Conservation (phyloP, 73 alveolate genomes). For the Effrenium voratum region DNA sequence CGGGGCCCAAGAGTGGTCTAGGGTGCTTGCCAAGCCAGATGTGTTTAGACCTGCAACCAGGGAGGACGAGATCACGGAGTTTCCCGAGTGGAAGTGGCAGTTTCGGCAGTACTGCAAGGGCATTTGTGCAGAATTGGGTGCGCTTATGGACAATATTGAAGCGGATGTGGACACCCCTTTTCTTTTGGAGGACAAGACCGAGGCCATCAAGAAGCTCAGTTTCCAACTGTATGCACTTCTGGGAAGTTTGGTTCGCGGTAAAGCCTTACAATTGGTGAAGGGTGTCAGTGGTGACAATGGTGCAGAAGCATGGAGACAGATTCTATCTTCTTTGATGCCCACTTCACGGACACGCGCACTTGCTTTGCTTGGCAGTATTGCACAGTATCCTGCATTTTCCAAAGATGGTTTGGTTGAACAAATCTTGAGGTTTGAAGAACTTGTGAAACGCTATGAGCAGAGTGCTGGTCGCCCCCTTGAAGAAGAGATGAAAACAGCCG, state of each 20-base stretch:
- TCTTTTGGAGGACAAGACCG: no score
- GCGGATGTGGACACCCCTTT: no score
- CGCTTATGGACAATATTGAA: no score
- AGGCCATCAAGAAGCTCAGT: no score
- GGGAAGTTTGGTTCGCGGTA: not conserved
- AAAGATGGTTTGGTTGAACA: not conserved
- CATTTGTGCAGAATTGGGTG: no score
- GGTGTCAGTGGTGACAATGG: not conserved
- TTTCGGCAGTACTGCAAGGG: no score
- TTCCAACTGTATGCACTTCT: not conserved
- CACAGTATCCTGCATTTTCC: not conserved
- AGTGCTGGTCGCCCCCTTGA: not conserved
- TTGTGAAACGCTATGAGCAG: not conserved
- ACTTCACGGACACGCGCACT: not conserved
- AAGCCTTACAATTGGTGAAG: not conserved
- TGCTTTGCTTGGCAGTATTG: not conserved
- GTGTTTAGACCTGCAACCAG: no score
- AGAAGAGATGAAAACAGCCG: not conserved
- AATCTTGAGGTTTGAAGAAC: not conserved
- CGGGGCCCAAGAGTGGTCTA: no score
- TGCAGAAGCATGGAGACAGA: not conserved
- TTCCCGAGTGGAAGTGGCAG: no score
- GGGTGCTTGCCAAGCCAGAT: no score
- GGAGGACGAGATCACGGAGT: no score
- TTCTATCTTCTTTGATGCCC: not conserved